Conservation (phyloP, 2,329 filamentous ascomycete genomes). For the Aspergillus quadricinctus region DNA sequence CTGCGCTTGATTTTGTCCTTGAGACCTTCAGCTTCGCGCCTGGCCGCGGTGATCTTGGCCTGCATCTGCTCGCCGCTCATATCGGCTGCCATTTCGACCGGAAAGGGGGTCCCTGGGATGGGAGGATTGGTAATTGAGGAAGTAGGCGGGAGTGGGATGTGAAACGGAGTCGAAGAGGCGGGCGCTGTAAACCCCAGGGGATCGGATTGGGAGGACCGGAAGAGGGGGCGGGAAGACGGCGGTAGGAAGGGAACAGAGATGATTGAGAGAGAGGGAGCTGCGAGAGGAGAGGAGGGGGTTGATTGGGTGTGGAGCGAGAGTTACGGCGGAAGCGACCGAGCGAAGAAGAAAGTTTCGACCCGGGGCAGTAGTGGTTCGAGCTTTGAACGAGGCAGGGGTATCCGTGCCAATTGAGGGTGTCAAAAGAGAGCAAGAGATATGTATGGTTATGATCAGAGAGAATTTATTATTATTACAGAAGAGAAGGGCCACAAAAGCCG, state of each 20-base stretch:
- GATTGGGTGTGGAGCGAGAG: conserved; percentile 24
- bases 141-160: conserved; percentile 7
- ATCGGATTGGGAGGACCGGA: conserved; percentile 8
- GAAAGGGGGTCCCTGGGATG: conserved; percentile 21
- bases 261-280: conserved; percentile 1
- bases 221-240: conserved; percentile 8
- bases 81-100: conserved; percentile 43
- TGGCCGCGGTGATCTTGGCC: conserved; percentile 84
- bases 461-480: neutral
- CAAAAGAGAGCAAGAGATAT: conserved; percentile 1
- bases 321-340: conserved; percentile 25
- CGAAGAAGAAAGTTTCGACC: conserved; percentile 18
- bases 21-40: conserved; percentile 93
- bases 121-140: conserved; percentile 17
- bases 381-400: conserved; percentile 12
- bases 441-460: neutral
- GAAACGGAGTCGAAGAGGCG: conserved; percentile 34
- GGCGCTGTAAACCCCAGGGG: conserved; percentile 18
- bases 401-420: neutral
- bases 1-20: conserved; percentile 99
- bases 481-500: neutral
- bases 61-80: conserved; percentile 66
- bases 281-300: conserved; percentile 11
- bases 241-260: conserved; percentile 4
- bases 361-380: conserved; percentile 14